Evolutionary conservation across 495 filamentous ascomycete species (phyloP).

Genomic region (Podospora conica): DNA sequence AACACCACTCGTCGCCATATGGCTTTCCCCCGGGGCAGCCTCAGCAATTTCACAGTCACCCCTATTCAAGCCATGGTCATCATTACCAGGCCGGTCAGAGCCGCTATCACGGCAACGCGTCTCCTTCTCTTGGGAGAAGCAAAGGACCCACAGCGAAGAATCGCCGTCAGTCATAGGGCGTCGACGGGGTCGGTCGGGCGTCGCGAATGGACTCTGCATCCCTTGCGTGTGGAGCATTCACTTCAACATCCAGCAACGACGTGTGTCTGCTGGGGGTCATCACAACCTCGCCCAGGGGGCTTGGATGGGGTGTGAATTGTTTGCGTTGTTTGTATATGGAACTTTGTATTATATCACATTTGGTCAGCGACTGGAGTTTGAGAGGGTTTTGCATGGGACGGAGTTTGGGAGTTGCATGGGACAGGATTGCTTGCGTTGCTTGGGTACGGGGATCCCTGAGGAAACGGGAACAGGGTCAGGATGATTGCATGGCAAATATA

Average conservation of each 20-base stretch:
- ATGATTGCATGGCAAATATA: neutral
- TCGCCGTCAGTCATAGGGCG: neutral
- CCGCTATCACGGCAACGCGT: neutral
- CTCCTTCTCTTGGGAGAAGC: neutral
- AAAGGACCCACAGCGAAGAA: neutral
- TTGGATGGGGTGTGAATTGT: neutral
- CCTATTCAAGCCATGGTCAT: neutral
- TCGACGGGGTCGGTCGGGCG: neutral
- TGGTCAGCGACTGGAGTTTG: neutral
- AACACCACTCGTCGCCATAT: neutral
- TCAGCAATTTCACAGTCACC: neutral
- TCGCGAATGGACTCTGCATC: neutral
- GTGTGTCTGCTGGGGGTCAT: neutral
- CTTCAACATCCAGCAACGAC: neutral
- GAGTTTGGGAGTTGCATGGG: neutral
- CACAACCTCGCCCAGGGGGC: neutral
- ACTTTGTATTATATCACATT: neutral
- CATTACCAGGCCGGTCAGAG: neutral
- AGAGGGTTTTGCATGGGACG: neutral
- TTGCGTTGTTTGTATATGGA: neutral
- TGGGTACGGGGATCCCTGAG: neutral
- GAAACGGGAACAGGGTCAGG: neutral
- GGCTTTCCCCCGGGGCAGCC: neutral
- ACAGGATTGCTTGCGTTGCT: neutral
- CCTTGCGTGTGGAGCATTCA: neutral